These are phyloP conservation scores for Hemisphaericaspora xylanilytica DNA, from an alignment of 1,139 yeast species.

Conservation along the genomic window DNA sequence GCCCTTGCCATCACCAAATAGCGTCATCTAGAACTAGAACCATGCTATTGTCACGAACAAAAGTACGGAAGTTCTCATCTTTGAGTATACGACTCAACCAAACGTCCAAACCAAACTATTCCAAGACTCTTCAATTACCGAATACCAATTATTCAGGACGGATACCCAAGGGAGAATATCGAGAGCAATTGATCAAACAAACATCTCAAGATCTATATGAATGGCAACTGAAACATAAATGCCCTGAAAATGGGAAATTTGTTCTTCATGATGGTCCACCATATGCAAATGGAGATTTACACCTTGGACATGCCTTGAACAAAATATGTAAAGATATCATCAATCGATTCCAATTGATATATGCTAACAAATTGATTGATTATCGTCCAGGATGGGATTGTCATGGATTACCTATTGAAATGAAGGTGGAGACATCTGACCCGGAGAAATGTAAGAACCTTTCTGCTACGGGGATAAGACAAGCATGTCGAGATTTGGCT, in stretches of 20 bases:
- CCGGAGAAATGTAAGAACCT: constrained; percentile 13
- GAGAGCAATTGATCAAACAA: constrained; percentile 24
- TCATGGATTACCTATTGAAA: constrained; percentile 94
- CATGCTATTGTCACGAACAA: constrained; percentile 9
- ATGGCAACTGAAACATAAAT: constrained; percentile 29
- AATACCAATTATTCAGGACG: constrained; percentile 42
- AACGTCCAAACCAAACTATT: constrained; percentile 17
- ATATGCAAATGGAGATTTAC: constrained; percentile 92
- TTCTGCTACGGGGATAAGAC: constrained; percentile 54
- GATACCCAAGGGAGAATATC: constrained; percentile 31
- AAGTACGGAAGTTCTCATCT: constrained; percentile 7
- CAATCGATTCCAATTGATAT: constrained; percentile 63
- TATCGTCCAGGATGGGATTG: constrained; percentile 98
- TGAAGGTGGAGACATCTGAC: constrained; percentile 42
- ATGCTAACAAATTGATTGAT: constrained; percentile 55
- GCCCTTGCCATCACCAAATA: neutral
- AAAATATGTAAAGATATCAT: constrained; percentile 86
- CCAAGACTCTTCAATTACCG: constrained; percentile 41
- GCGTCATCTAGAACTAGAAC: neutral
- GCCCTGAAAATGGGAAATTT: constrained; percentile 29
- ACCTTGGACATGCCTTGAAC: constrained; percentile 91
- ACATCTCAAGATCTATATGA: constrained; percentile 32
- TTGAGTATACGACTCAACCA: constrained; percentile 4
- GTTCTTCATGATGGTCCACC: constrained; percentile 97
- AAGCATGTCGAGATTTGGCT: constrained; percentile 69